Evolutionary conservation across 1,139 yeast species (phyloP).

Genomic region (Geotrichum macrosporum): DNA sequence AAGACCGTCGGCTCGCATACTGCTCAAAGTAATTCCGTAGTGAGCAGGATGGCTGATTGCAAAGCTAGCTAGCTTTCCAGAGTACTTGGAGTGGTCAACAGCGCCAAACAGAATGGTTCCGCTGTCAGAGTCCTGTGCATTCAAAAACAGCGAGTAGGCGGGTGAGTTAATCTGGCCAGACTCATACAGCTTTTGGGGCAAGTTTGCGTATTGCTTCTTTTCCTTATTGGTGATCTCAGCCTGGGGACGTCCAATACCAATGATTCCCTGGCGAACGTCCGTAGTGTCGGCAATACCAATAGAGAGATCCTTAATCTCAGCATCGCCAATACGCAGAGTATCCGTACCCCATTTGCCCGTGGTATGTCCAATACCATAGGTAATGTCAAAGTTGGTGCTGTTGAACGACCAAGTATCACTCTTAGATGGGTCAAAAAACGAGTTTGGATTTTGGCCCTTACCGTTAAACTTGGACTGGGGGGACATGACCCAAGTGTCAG

Average conservation of each 20-base stretch:
- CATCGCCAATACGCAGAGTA: slow-evolving; percentile 41
- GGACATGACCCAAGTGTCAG: slow-evolving; percentile 37
- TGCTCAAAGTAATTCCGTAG: slow-evolving; percentile 47
- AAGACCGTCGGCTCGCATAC: slow-evolving; percentile 37
- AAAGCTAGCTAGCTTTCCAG: slow-evolving; percentile 37
- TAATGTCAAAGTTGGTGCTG: slow-evolving; percentile 45
- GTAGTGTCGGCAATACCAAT: slow-evolving; percentile 50
- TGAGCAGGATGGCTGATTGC: slow-evolving; percentile 42
- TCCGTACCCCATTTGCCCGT: slow-evolving; percentile 57
- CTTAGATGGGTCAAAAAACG: slow-evolving; percentile 43
- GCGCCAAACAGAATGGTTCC: slow-evolving; percentile 51
- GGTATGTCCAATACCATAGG: slow-evolving; percentile 62
- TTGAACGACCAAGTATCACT: slow-evolving; percentile 49
- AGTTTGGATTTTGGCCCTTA: slow-evolving; percentile 25
- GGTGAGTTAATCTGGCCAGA: slow-evolving; percentile 40
- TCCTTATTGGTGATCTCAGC: slow-evolving; percentile 30
- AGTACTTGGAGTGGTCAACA: slow-evolving; percentile 47
- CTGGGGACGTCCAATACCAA: slow-evolving; percentile 54
- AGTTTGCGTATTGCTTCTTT: slow-evolving; percentile 34
- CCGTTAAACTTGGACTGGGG: slow-evolving; percentile 31
- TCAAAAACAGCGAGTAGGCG: slow-evolving; percentile 42
- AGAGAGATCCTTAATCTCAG: slow-evolving; percentile 41
- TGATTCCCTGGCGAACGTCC: slow-evolving; percentile 45
- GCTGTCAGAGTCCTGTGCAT: slow-evolving; percentile 29
- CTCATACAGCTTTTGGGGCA: slow-evolving; percentile 44